Base-by-base conservation (phyloP, 1,139 yeast species). In the Torulaspora pretoriensis region DNA sequence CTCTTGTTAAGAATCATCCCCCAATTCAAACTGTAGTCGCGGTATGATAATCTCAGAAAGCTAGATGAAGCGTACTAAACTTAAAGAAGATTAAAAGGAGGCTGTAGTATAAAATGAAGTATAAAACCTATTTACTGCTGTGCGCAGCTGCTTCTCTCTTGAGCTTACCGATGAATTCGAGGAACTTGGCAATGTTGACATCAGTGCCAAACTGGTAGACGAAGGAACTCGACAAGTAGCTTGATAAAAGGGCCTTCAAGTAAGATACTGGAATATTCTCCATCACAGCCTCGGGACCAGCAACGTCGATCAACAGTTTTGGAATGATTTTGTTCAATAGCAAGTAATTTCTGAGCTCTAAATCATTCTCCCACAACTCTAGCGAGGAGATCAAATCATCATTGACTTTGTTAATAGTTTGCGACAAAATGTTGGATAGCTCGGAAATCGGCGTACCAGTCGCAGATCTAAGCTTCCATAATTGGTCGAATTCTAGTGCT, bases 201-300 rank as follows among this genome's bases (percentile, higher is more conserved):
- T 79, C 88, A 54, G 83, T 77, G 44, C 97, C 97, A 63, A 83
- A 76, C 41, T 87, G 77, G 68, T 92, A 92, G 51, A 92, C 95
- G 68, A 86, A 92, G 47, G 85, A 77, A 35, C 96, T 87, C 12
- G 96, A 94, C 59, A 92, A 75, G 63, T 81, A 84, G 35, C 96
- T 86, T 43, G 97, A 96, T 64, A 92, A 86, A 54, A 92, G 78
- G 9, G 97, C 96, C 63, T 81, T 82, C 63, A 90, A 74, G 66
- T 92, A 92, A 48, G 94, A 77, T 50, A 77, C 88, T 13, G 98
- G 98, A 42, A 92, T 95, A 58, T 95, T 80, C 38, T 72, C 60
- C 58, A 90, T 70, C 38, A 92, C 80, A 47, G 72, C 69, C 23
- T 82, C 84, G 48, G 88, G 76, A n/a, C 96, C 96, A 59, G 90